Evolutionary conservation across 164 flowering plant species (phyloP).

Genomic region (Protea cynaroides): DNA sequence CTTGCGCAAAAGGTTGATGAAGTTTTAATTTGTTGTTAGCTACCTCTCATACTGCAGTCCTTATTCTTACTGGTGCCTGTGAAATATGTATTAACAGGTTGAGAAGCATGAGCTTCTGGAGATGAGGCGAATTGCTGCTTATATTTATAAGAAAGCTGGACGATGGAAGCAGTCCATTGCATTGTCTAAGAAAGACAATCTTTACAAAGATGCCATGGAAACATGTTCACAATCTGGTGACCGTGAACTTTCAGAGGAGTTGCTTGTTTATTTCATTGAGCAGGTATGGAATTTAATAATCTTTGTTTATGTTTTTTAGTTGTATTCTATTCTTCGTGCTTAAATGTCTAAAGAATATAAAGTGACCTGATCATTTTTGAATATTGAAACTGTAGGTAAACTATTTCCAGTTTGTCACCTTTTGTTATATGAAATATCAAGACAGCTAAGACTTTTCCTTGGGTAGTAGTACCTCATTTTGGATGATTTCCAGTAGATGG

Average conservation of each 20-base stretch:
- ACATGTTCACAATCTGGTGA: slow-evolving; percentile 96
- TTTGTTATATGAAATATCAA: no score
- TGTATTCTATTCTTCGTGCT: no score
- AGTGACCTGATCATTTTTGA: no score
- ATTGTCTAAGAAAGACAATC: slow-evolving; percentile 93
- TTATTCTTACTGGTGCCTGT: neutral
- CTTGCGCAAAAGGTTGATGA: slow-evolving; percentile 91
- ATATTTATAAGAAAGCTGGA: slow-evolving; percentile 95
- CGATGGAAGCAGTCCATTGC: slow-evolving; percentile 99
- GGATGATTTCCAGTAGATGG: no score
- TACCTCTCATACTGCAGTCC: neutral
- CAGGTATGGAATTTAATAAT: slow-evolving; percentile 41
- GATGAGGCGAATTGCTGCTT: slow-evolving; percentile 98
- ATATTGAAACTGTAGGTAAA: no score
- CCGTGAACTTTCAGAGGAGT: slow-evolving; percentile 92
- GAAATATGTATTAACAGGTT: slow-evolving; percentile 46
- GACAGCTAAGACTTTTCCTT: no score
- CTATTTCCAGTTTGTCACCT: no score
- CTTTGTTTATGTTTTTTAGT: no score
- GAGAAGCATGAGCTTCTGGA: slow-evolving; percentile 99
- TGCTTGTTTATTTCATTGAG: slow-evolving; percentile 95
- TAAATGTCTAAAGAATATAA: no score
- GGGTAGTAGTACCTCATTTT: no score
- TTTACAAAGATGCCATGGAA: slow-evolving; percentile 97
- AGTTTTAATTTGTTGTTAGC: neutral